Evolutionary conservation across 2,329 filamentous ascomycete genomes (phyloP).

Genomic region (Calonectria pauciramosa): DNA sequence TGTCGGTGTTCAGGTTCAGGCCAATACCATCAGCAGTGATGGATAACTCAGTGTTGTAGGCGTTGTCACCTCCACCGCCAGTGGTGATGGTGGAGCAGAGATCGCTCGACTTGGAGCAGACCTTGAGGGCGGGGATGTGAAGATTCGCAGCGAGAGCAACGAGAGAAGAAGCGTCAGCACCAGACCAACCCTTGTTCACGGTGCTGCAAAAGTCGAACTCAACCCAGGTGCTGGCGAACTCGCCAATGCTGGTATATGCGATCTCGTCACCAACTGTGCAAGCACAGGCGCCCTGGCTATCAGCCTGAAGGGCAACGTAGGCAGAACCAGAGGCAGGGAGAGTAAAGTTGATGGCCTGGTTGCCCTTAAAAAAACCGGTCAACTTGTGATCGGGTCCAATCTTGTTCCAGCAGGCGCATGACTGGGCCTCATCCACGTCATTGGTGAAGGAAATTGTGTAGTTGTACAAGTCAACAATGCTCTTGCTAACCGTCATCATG

Average conservation of each 20-base stretch:
- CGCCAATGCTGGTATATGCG: slow-evolving; percentile 53
- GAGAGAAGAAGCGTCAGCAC: slow-evolving; percentile 65
- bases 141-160: slow-evolving; percentile 54
- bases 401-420: slow-evolving; percentile 66
- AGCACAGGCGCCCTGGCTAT: slow-evolving; percentile 64
- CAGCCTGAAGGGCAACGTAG: slow-evolving; percentile 59
- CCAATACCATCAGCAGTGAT: slow-evolving; percentile 58
- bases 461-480: slow-evolving; percentile 56
- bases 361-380: slow-evolving; percentile 64
- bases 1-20: slow-evolving; percentile 53
- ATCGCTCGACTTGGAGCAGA: slow-evolving; percentile 50
- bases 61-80: slow-evolving; percentile 53
- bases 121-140: slow-evolving; percentile 52
- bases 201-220: slow-evolving; percentile 64
- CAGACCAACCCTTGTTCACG: slow-evolving; percentile 63
- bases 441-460: slow-evolving; percentile 60
- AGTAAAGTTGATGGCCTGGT: slow-evolving; percentile 57
- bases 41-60: slow-evolving; percentile 52
- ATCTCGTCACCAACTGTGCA: slow-evolving; percentile 53
- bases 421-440: slow-evolving; percentile 50
- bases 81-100: slow-evolving; percentile 58
- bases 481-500: slow-evolving; percentile 59
- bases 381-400: slow-evolving; percentile 61
- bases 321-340: slow-evolving; percentile 54
- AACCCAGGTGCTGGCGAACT: slow-evolving; percentile 61